Evolutionary conservation across 345 rosid genomes (phyloP).

Genomic region (Lumnitzera racemosa): DNA sequence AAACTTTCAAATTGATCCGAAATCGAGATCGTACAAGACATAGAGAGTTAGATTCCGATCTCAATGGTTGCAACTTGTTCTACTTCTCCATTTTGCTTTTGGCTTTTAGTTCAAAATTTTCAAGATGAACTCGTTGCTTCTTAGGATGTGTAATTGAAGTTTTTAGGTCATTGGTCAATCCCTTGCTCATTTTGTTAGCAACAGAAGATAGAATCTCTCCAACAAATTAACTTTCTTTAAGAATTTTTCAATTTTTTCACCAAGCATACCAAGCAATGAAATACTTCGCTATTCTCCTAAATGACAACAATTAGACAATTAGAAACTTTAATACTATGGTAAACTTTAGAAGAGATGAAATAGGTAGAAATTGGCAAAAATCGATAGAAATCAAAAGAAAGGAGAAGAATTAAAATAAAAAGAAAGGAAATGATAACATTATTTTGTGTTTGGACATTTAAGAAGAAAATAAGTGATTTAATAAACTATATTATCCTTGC

Average conservation of each 20-base stretch:
- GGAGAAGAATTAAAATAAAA: no score
- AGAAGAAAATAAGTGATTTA: no score
- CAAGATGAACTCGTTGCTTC: conserved; percentile 25
- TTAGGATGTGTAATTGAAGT: conserved; percentile 56
- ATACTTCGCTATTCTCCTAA: conserved; percentile 76
- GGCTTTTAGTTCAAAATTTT: conserved; percentile 50
- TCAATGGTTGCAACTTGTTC: conserved; percentile 26
- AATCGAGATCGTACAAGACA: conserved; percentile 58
- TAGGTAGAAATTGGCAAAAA: no score
- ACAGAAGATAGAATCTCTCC: conserved; percentile 60
- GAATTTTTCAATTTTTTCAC: conserved; percentile 86
- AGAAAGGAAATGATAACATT: no score
- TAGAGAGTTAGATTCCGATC: conserved; percentile 48
- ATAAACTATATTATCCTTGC: no score
- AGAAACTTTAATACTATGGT: no score
- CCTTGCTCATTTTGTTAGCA: conserved; percentile 33
- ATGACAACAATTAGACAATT: not conserved
- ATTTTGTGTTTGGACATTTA: no score
- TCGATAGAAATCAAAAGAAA: no score
- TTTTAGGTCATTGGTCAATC: conserved; percentile 43
- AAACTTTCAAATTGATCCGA: conserved; percentile 71
- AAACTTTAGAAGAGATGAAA: no score
- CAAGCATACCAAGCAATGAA: conserved; percentile 96
- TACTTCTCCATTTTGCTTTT: conserved; percentile 81
- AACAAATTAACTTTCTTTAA: conserved; percentile 78